phyloP scores from a whole-genome alignment of 495 filamentous ascomycete genomes.

The Tuber indicum region DNA sequence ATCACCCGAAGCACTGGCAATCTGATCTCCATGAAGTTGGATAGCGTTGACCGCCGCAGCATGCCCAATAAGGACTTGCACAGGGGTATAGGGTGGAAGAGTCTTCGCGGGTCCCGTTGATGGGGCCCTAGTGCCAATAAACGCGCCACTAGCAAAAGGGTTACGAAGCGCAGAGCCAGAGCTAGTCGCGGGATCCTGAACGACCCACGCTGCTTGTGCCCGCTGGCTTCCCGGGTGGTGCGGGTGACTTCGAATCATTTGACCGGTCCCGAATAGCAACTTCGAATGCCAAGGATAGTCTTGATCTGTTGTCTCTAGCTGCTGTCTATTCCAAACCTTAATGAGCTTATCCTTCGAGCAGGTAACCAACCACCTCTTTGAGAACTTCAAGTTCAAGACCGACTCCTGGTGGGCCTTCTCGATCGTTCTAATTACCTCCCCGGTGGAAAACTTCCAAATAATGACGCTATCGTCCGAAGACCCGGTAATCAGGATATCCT shows the following conservation, averaged over 20 bases:
- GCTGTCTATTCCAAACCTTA: conserved; percentile 82
- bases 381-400: conserved; percentile 91
- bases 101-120: conserved; percentile 41
- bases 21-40: conserved; percentile 74
- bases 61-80: conserved; percentile 75
- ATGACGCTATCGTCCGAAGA: conserved; percentile 87
- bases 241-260: conserved; percentile 30
- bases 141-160: conserved; percentile 47
- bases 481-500: conserved; percentile 88
- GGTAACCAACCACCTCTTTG: conserved; percentile 82
- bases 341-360: conserved; percentile 96
- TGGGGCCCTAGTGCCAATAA: conserved; percentile 5
- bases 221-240: conserved; percentile 48
- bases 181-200: conserved; percentile 26
- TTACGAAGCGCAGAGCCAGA: conserved; percentile 40
- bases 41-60: conserved; percentile 92
- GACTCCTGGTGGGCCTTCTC: conserved; percentile 74
- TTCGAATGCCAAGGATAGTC: conserved; percentile 54
- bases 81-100: conserved; percentile 60
- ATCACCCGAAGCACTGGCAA: conserved; percentile 92
- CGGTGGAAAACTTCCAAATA: conserved; percentile 89
- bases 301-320: conserved; percentile 60
- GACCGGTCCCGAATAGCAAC: conserved; percentile 41
- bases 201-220: conserved; percentile 45
- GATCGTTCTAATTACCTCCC: conserved; percentile 66